phyloP scores from a whole-genome alignment of 2,329 filamentous ascomycete species.

The Fusarium dlaminii region DNA sequence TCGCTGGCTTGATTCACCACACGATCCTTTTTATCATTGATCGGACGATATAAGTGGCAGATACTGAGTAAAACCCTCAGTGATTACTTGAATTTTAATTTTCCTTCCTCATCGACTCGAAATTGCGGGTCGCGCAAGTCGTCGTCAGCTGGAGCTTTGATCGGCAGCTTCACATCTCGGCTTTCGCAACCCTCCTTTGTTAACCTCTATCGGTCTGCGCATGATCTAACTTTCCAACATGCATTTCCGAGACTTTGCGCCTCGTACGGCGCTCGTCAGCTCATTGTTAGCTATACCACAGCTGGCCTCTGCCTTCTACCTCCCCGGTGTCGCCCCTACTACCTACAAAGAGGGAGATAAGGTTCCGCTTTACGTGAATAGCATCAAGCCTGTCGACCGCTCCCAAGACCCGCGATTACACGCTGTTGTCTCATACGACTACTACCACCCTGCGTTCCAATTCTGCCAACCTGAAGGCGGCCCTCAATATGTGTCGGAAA shows the following conservation, averaged over 20 bases:
- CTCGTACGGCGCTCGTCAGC: slow-evolving; percentile 58
- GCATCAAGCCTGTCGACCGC: slow-evolving; percentile 85
- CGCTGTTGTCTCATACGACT: slow-evolving; percentile 95
- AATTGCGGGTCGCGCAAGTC: slow-evolving; percentile 35
- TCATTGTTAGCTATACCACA: slow-evolving; percentile 63
- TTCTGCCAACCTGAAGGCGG: slow-evolving; percentile 86
- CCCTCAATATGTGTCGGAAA: slow-evolving; percentile 81
- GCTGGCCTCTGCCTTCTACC: slow-evolving; percentile 82
- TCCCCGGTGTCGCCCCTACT: slow-evolving; percentile 93
- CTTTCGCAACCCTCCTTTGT: slow-evolving; percentile 26
- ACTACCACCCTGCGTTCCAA: slow-evolving; percentile 88
- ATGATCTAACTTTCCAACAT: slow-evolving; percentile 51
- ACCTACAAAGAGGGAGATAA: slow-evolving; percentile 83
- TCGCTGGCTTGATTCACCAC: slow-evolving; percentile 31
- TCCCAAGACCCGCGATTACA: slow-evolving; percentile 81
- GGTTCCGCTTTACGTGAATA: slow-evolving; percentile 92
- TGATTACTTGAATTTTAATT: neutral
- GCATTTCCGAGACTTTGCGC: slow-evolving; percentile 57
- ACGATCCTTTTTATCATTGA: slow-evolving; percentile 6
- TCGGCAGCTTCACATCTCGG: slow-evolving; percentile 17
- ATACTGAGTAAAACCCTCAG: neutral
- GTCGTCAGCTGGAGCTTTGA: slow-evolving; percentile 32
- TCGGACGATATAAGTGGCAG: neutral
- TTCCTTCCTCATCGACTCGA: neutral
- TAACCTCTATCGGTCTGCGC: slow-evolving; percentile 22